Evolutionary conservation across 2,329 filamentous ascomycete genomes (phyloP).

Genomic region (Arthroderma sp.): DNA sequence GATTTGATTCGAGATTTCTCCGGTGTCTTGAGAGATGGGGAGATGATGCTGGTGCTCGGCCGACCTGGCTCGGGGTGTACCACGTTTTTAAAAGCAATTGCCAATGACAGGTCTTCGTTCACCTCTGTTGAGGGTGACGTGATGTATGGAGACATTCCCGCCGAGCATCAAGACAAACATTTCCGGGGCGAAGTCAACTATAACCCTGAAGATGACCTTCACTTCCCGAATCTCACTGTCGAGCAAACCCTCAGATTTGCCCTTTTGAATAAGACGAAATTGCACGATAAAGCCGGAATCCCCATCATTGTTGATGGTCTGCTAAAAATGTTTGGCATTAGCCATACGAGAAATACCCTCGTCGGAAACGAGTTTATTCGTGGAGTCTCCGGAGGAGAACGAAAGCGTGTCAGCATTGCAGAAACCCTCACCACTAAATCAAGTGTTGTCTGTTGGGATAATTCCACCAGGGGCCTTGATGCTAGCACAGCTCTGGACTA

Average conservation of each 20-base stretch:
- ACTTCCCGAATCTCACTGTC: slow-evolving; percentile 61
- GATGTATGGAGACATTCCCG: slow-evolving; percentile 43
- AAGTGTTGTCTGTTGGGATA: slow-evolving; percentile 66
- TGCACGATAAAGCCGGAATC: slow-evolving; percentile 49
- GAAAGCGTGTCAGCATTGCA: slow-evolving; percentile 67
- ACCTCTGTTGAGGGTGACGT: slow-evolving; percentile 44
- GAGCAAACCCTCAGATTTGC: slow-evolving; percentile 68
- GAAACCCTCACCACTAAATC: slow-evolving; percentile 64
- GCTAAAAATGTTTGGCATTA: slow-evolving; percentile 66
- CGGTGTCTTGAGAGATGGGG: slow-evolving; percentile 44
- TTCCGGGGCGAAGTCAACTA: slow-evolving; percentile 69
- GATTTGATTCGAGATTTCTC: slow-evolving; percentile 51
- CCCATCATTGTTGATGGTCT: slow-evolving; percentile 53
- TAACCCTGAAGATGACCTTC: slow-evolving; percentile 63
- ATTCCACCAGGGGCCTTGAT: slow-evolving; percentile 67
- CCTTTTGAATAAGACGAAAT: slow-evolving; percentile 61
- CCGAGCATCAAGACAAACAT: slow-evolving; percentile 42
- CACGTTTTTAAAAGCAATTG: slow-evolving; percentile 63
- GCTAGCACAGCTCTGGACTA: slow-evolving; percentile 69
- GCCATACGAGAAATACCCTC: slow-evolving; percentile 58
- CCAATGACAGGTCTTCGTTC: slow-evolving; percentile 54
- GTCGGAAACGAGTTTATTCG: slow-evolving; percentile 62
- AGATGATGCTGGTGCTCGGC: slow-evolving; percentile 59
- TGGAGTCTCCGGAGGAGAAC: slow-evolving; percentile 66
- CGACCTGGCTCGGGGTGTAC: slow-evolving; percentile 62